Evolutionary conservation across 2,329 filamentous ascomycete genomes (phyloP).

Genomic region (Xylaria sp.): DNA sequence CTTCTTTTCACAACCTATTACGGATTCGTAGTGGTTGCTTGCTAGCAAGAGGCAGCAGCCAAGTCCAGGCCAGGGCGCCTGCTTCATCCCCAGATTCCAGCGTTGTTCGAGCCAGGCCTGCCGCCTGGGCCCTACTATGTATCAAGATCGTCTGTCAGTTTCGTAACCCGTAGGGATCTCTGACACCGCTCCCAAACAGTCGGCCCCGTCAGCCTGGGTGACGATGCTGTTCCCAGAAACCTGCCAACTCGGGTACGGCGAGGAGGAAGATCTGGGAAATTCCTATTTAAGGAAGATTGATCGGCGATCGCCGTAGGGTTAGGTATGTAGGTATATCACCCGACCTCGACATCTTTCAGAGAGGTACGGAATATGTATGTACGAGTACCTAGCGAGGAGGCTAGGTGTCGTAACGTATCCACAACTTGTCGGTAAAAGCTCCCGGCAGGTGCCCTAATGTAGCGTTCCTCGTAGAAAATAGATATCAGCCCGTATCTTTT

Average conservation of each 20-base stretch:
- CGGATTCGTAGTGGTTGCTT: not conserved
- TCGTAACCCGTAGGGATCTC: not conserved
- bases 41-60: not conserved
- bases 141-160: not conserved
- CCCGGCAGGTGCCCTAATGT: not conserved
- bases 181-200: not conserved
- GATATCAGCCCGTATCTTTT: not conserved
- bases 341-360: too few species aligned
- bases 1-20: too few species aligned
- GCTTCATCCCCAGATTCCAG: not conserved
- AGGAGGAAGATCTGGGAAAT: not conserved
- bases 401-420: not conserved
- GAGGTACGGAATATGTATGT: too few species aligned
- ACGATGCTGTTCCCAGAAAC: not conserved
- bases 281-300: not conserved
- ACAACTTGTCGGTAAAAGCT: not conserved
- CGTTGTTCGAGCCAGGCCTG: not conserved
- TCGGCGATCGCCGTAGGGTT: not conserved
- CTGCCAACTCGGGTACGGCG: not conserved
- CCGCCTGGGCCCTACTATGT: not conserved
- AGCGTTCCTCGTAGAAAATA: not conserved
- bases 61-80: not conserved
- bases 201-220: not conserved
- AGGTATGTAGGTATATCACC: not conserved
- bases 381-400: not conserved